Percentiles rank a stretch among this genome's conserved stretches.
These are phyloP conservation scores for Lenwebbia sp. DNA, from an alignment of 345 rosid genomes.

Conservation along the genomic window DNA sequence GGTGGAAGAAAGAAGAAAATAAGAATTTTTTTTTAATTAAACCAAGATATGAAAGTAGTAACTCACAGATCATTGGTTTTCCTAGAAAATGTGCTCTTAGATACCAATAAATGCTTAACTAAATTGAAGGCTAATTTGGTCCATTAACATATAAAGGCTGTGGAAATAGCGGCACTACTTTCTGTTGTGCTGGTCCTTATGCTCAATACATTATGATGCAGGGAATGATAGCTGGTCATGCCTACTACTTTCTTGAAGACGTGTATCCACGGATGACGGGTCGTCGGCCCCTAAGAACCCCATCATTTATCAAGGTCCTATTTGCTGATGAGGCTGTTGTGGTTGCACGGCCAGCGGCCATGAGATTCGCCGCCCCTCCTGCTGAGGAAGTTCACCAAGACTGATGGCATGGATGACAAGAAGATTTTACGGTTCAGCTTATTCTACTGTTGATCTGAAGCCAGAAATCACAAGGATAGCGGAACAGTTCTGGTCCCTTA, in stretches of 20 bases:
- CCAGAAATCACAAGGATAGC: neutral
- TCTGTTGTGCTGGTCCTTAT: neutral
- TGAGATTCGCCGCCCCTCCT: conserved; percentile 74
- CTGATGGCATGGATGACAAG: conserved; percentile 8
- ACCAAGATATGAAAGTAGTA: too few relatives aligned
- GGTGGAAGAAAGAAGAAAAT: neutral
- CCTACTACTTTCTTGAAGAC: conserved; percentile 90
- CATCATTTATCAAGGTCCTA: conserved; percentile 61
- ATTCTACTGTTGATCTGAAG: neutral
- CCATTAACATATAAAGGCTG: too few relatives aligned
- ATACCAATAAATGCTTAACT: too few relatives aligned
- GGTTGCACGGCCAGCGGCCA: conserved; percentile 62
- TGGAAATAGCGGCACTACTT: too few relatives aligned
- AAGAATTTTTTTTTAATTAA: too few relatives aligned
- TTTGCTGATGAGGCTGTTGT: conserved; percentile 84
- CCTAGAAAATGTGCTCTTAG: too few relatives aligned
- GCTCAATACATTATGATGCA: conserved; percentile 10
- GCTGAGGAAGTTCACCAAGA: conserved; percentile 62
- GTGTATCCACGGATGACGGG: conserved; percentile 85
- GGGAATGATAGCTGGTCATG: conserved; percentile 99
- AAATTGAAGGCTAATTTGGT: too few relatives aligned
- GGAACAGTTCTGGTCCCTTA: neutral
- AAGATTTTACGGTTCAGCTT: neutral
- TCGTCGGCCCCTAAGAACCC: conserved; percentile 74
- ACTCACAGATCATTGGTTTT: too few relatives aligned